phyloP scores from a whole-genome alignment of 208 protist species.

The Wallacemonas collosoma region DNA sequence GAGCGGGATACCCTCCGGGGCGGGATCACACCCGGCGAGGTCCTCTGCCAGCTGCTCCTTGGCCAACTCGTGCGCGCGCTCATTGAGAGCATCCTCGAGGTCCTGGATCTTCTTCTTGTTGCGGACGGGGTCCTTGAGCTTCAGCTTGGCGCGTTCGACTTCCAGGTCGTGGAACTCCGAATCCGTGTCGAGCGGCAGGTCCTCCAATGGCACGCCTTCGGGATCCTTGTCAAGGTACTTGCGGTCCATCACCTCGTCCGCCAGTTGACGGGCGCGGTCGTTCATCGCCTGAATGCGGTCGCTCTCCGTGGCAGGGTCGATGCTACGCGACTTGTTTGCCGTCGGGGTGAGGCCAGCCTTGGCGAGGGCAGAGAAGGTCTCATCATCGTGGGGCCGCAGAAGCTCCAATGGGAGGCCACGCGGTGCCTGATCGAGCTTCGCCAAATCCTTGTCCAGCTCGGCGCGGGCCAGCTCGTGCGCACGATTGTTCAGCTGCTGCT shows the following conservation, averaged over 20 bases:
- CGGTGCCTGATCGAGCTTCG: conserved; percentile 53
- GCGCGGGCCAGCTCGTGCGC: conserved; percentile 52
- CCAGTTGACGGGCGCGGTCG: conserved; percentile 33
- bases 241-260: conserved; percentile 43
- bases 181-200: conserved; percentile 41
- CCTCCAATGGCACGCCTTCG: conserved; percentile 38
- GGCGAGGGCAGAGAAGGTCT: conserved; percentile 19
- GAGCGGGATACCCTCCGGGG: conserved; percentile 72
- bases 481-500: conserved; percentile 71
- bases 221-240: conserved; percentile 31
- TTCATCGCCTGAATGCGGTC: conserved; percentile 44
- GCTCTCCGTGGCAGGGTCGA: conserved; percentile 18
- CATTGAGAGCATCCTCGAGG: conserved; percentile 55
- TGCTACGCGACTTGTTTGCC: conserved; percentile 21
- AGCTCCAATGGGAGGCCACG: conserved; percentile 60
- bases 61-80: conserved; percentile 50
- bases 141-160: conserved; percentile 45
- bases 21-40: conserved; percentile 43
- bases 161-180: conserved; percentile 37
- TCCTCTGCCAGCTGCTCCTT: conserved; percentile 32
- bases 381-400: conserved; percentile 50
- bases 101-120: conserved; percentile 42
- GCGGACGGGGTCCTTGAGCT: conserved; percentile 60
- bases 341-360: conserved; percentile 32
- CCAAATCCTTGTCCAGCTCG: conserved; percentile 50